These are phyloP conservation scores for Paraphaeosphaeria minitans DNA, from an alignment of 2,329 filamentous ascomycete species.

Conservation along the genomic window DNA sequence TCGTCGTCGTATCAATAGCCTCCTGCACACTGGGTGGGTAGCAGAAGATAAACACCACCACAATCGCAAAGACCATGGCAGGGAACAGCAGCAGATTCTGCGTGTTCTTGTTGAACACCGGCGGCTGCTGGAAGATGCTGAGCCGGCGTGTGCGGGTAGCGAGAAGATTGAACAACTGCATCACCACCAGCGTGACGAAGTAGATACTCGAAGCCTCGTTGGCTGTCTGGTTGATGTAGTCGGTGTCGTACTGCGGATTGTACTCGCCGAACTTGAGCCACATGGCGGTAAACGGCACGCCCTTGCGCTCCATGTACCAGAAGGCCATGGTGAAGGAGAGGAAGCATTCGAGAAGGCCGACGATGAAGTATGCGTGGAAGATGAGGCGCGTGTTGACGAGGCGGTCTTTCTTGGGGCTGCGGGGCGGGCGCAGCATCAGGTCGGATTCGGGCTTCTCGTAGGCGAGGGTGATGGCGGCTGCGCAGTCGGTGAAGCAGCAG, in stretches of 20 bases:
- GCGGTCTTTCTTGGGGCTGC: constrained; percentile 70
- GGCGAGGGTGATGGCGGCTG: constrained; percentile 67
- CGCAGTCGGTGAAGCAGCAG: constrained; percentile 75
- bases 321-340: constrained; percentile 53
- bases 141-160: constrained; percentile 65
- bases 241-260: constrained; percentile 29
- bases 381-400: constrained; percentile 77
- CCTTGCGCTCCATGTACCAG: constrained; percentile 50
- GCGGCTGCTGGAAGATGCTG: constrained; percentile 73
- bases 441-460: constrained; percentile 80
- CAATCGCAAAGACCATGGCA: constrained; percentile 70
- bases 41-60: constrained; percentile 68
- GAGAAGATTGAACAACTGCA: constrained; percentile 81
- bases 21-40: constrained; percentile 70
- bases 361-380: constrained; percentile 72
- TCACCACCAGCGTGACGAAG: constrained; percentile 79
- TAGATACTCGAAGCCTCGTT: constrained; percentile 75
- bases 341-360: constrained; percentile 61
- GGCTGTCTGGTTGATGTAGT: constrained; percentile 53
- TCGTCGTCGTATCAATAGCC: constrained; percentile 63
- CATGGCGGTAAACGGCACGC: constrained; percentile 68
- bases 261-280: constrained; percentile 62
- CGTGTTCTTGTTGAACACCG: constrained; percentile 67
- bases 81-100: constrained; percentile 72
- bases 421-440: constrained; percentile 70